These are phyloP conservation scores for Epichloe baconii DNA, from an alignment of 2,329 filamentous ascomycete species.

Conservation along the genomic window DNA sequence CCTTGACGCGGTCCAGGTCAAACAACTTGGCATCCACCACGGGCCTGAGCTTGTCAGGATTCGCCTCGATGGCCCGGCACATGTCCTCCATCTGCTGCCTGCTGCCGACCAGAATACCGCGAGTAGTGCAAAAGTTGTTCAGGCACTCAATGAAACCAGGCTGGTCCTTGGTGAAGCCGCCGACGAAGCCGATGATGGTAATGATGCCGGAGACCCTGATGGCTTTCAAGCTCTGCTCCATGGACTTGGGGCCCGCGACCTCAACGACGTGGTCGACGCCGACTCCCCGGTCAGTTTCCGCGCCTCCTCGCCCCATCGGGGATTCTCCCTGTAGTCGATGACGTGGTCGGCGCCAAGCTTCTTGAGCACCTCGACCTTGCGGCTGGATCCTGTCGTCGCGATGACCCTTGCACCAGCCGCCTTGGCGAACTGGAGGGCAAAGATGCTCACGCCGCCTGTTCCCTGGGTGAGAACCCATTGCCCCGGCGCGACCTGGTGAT, in stretches of 20 bases:
- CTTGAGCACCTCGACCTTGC: conserved; percentile 30
- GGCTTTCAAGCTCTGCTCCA: conserved; percentile 31
- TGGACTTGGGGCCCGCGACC: conserved; percentile 30
- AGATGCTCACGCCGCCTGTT: conserved; percentile 57
- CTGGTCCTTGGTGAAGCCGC: conserved; percentile 14
- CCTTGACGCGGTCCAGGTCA: conserved; percentile 28
- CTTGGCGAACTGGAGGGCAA: conserved; percentile 47
- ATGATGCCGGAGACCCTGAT: conserved; percentile 34
- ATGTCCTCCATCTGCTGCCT: conserved; percentile 38
- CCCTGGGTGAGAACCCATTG: conserved; percentile 52
- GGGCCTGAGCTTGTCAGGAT: conserved; percentile 29
- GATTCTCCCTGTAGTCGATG: conserved; percentile 34
- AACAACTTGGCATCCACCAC: conserved; percentile 34
- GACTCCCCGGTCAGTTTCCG: conserved; percentile 28
- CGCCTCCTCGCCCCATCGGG: conserved; percentile 32
- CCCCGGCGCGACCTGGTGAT: conserved; percentile 35
- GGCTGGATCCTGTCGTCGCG: conserved; percentile 32
- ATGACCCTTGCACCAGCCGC: conserved; percentile 35
- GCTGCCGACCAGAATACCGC: conserved; percentile 34
- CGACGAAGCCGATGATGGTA: conserved; percentile 26
- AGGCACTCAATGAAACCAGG: conserved; percentile 23
- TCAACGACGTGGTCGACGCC: conserved; percentile 37
- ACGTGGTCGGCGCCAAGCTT: conserved; percentile 36
- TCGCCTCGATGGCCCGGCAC: conserved; percentile 34
- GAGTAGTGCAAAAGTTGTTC: conserved; percentile 23